Conservation (phyloP, 495 filamentous ascomycete genomes). For the Amphirosellinia nigrospora region DNA sequence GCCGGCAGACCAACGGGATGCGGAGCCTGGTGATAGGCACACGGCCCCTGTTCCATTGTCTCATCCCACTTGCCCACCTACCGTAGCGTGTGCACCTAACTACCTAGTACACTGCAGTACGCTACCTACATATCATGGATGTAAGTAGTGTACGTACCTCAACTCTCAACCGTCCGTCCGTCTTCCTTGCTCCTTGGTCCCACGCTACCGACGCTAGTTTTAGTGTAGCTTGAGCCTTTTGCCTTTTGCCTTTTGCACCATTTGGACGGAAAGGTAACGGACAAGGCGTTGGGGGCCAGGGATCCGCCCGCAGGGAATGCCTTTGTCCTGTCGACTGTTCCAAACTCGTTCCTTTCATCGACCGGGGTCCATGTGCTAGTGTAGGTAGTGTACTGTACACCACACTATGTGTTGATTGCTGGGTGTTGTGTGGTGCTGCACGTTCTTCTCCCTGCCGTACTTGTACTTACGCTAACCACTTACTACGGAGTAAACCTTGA, state of each 20-base stretch:
- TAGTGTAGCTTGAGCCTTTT: constrained; percentile 12
- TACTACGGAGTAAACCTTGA: constrained; percentile 39
- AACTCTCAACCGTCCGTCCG: constrained; percentile 15
- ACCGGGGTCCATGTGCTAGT: too few relatives aligned
- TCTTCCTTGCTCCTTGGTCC: constrained; percentile 4
- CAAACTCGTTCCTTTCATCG: constrained; percentile 43
- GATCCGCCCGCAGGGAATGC: constrained; percentile 38
- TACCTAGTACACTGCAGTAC: too few relatives aligned
- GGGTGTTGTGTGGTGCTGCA: constrained; percentile 25
- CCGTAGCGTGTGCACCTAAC: neutral
- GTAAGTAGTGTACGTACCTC: neutral
- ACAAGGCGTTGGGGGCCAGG: constrained; percentile 34
- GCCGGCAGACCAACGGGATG: constrained; percentile 6
- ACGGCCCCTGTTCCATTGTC: constrained; percentile 7
- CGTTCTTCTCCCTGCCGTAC: too few relatives aligned
- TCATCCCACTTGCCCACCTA: neutral
- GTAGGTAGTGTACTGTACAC: too few relatives aligned
- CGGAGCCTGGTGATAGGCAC: neutral
- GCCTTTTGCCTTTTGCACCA: constrained; percentile 19
- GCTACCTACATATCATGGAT: too few relatives aligned
- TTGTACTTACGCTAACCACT: too few relatives aligned
- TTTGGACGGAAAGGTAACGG: constrained; percentile 11
- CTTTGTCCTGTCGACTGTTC: constrained; percentile 42
- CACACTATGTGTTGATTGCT: too few relatives aligned
- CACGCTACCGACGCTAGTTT: constrained; percentile 13